Conservation (phyloP, 2,329 filamentous ascomycete species). For the Tricladium varicosporioides region DNA sequence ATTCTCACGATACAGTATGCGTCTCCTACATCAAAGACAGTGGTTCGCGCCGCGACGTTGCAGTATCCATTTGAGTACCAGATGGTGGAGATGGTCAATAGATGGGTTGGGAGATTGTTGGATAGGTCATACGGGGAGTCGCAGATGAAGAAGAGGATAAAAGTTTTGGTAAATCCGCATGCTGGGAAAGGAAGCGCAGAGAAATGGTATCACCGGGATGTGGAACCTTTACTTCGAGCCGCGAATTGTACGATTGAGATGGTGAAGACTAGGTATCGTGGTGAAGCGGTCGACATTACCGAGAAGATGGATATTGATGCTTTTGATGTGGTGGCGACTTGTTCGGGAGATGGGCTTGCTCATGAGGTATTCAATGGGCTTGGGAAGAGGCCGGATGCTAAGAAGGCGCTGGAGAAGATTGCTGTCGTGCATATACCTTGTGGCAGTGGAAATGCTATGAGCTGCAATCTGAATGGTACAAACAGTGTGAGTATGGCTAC, state of each 20-base stretch:
- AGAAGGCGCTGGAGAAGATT: conserved; percentile 69
- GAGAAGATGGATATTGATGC: conserved; percentile 72
- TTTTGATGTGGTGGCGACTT: conserved; percentile 83
- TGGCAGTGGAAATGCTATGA: conserved; percentile 92
- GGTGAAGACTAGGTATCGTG: conserved; percentile 66
- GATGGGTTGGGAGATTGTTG: conserved; percentile 65
- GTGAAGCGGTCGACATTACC: conserved; percentile 77
- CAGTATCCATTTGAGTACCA: conserved; percentile 52
- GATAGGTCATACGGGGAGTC: conserved; percentile 68
- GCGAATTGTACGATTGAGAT: conserved; percentile 76
- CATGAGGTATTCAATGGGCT: conserved; percentile 96
- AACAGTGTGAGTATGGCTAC: conserved; percentile 73
- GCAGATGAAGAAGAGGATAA: conserved; percentile 72
- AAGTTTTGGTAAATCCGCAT: conserved; percentile 87
- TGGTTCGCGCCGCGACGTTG: conserved; percentile 59
- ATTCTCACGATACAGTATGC: conserved; percentile 74
- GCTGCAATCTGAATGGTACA: conserved; percentile 84
- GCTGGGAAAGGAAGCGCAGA: conserved; percentile 77
- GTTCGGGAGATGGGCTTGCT: conserved; percentile 87
- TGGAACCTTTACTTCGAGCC: conserved; percentile 79
- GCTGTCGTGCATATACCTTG: conserved; percentile 87
- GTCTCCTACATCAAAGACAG: conserved; percentile 53
- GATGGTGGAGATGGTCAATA: conserved; percentile 27
- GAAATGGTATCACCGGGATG: conserved; percentile 70
- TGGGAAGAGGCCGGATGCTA: conserved; percentile 71